Evolutionary conservation across 2,329 filamentous ascomycete genomes (phyloP).

Genomic region (Claviceps capensis): DNA sequence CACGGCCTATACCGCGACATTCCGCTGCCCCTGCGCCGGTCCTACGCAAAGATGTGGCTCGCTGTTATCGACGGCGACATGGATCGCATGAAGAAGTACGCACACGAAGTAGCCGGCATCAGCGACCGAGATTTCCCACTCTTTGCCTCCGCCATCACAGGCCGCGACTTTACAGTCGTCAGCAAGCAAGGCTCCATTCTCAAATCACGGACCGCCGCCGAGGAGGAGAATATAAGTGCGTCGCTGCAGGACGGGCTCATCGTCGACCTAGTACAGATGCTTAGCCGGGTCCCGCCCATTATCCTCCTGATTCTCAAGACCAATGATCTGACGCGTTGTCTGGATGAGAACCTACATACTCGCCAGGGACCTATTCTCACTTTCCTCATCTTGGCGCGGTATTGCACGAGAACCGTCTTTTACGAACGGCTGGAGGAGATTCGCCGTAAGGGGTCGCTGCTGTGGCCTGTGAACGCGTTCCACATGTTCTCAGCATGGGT

Average conservation of each 20-base stretch:
- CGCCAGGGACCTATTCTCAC: slow-evolving; percentile 49
- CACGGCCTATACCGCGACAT: slow-evolving; percentile 95
- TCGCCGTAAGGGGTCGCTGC: slow-evolving; percentile 35
- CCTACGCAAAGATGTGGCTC: slow-evolving; percentile 95
- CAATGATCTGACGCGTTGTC: slow-evolving; percentile 84
- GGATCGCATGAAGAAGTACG: slow-evolving; percentile 72
- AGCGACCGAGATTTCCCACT: slow-evolving; percentile 83
- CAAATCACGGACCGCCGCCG: slow-evolving; percentile 50
- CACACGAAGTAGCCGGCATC: slow-evolving; percentile 78
- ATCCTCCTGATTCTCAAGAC: slow-evolving; percentile 95
- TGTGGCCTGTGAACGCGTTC: slow-evolving; percentile 43
- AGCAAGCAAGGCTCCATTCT: slow-evolving; percentile 43
- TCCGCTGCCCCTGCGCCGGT: slow-evolving; percentile 59
- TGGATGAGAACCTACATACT: slow-evolving; percentile 83
- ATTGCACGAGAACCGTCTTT: slow-evolving; percentile 53
- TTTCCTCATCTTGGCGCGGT: slow-evolving; percentile 55
- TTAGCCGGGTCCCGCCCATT: slow-evolving; percentile 79
- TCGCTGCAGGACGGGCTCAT: slow-evolving; percentile 80
- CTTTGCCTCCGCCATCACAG: slow-evolving; percentile 92
- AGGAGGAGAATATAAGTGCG: slow-evolving; percentile 76
- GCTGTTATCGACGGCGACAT: slow-evolving; percentile 88
- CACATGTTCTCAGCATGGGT: slow-evolving; percentile 42
- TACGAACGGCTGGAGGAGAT: slow-evolving; percentile 50
- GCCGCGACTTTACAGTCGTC: slow-evolving; percentile 74
- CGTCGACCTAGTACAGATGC: slow-evolving; percentile 72